Percentiles rank a stretch among this genome's conserved stretches.
phyloP scores from a whole-genome alignment of 352 stramenopile genomes.

The Phytophthora hybrid region DNA sequence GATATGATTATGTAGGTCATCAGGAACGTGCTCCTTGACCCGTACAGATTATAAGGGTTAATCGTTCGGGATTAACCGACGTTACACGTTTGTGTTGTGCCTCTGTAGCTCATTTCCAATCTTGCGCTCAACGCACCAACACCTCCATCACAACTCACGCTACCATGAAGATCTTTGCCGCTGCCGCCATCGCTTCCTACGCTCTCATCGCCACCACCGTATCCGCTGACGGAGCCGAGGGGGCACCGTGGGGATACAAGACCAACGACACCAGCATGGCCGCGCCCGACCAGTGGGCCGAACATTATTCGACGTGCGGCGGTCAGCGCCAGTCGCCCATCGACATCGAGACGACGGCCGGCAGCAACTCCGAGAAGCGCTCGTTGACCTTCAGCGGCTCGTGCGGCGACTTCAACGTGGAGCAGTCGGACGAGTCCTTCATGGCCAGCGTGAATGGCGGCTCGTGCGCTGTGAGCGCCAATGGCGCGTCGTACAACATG shows the following conservation, averaged over 20 bases:
- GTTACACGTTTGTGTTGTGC: no score
- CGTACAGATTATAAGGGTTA: not conserved
- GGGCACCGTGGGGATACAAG: conserved; percentile 33
- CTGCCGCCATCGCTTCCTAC: conserved; percentile 7
- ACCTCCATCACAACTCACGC: not conserved
- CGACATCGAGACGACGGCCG: conserved; percentile 29
- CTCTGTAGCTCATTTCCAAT: conserved; percentile 11
- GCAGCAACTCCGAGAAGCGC: conserved; percentile 9
- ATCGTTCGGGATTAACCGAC: not conserved
- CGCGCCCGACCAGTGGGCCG: conserved; percentile 26
- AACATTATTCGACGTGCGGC: conserved; percentile 33
- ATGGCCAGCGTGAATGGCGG: conserved; percentile 30
- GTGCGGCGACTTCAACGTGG: conserved; percentile 36
- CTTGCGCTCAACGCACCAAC: conserved; percentile 11
- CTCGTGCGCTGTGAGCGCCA: conserved; percentile 19
- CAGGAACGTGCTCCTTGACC: not conserved
- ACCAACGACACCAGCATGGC: conserved; percentile 24
- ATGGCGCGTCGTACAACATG: conserved; percentile 34
- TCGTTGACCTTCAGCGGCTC: conserved; percentile 34
- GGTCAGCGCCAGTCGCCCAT: conserved; percentile 47
- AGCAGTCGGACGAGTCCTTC: conserved; percentile 36
- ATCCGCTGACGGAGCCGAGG: conserved; percentile 10
- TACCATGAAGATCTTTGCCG: conserved; percentile 23
- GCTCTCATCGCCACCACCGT: conserved; percentile 15
- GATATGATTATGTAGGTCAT: not conserved